Conservation (phyloP, 192 early-diverging fungal species). For the Spizellomyces sp. region DNA sequence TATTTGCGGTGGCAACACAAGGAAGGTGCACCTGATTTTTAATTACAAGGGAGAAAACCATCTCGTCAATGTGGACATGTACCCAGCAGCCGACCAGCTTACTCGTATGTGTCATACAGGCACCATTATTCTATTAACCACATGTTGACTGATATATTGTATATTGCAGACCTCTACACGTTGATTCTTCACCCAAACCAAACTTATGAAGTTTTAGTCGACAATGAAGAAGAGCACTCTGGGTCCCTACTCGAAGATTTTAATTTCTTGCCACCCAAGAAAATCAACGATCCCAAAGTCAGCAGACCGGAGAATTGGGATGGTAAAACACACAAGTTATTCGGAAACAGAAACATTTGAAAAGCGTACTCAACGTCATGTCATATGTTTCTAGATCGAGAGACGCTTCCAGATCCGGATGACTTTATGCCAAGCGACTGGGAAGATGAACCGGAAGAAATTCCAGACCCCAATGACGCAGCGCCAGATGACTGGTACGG, state of each 20-base stretch:
- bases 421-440: slow-evolving; percentile 75
- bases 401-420: slow-evolving; percentile 69
- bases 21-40: slow-evolving; percentile 49
- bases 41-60: slow-evolving; percentile 57
- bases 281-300: slow-evolving; percentile 44
- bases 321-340: slow-evolving; percentile 2
- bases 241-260: slow-evolving; percentile 50
- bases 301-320: slow-evolving; percentile 42
- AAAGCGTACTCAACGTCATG: slow-evolving; percentile 52
- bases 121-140: neutral
- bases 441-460: slow-evolving; percentile 76
- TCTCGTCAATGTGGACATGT: slow-evolving; percentile 47
- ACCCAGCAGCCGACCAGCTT: slow-evolving; percentile 41
- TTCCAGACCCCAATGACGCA: slow-evolving; percentile 78
- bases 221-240: slow-evolving; percentile 38
- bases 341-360: neutral
- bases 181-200: slow-evolving; percentile 50
- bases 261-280: slow-evolving; percentile 49
- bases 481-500: slow-evolving; percentile 88
- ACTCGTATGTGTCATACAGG: slow-evolving; percentile 32
- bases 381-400: slow-evolving; percentile 52
- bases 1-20: slow-evolving; percentile 47
- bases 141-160: neutral
- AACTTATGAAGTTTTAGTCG: slow-evolving; percentile 49
- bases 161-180: slow-evolving; percentile 46